A percentile compares a stretch with the other conserved stretches of the same genome.
These are phyloP conservation scores for Panicum virgatum DNA, from an alignment of 202 grass and related monocot genomes.

Conservation along the genomic window DNA sequence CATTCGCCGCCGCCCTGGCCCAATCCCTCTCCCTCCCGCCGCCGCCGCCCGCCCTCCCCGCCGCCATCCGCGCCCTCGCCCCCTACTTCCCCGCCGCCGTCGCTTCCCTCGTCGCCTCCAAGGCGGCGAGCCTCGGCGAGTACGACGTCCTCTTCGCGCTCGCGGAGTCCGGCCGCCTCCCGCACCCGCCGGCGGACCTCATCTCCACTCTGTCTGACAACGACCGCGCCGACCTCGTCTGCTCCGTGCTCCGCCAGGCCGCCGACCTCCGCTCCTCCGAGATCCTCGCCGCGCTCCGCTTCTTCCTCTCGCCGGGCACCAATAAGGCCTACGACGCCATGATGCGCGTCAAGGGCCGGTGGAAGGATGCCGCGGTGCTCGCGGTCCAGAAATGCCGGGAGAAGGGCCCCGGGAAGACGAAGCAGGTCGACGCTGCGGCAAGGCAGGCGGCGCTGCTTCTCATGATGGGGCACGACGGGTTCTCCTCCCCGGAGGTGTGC, in stretches of 20 bases:
- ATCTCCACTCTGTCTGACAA: constrained; percentile 44
- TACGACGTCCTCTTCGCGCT: constrained; percentile 62
- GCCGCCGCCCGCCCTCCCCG: not conserved
- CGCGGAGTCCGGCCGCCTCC: constrained; percentile 44
- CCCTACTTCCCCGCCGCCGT: constrained; percentile 47
- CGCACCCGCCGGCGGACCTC: constrained; percentile 41
- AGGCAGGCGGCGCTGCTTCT: constrained; percentile 62
- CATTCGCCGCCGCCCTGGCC: constrained; percentile 45
- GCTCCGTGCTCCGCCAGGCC: constrained; percentile 60
- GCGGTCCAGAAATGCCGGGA: constrained; percentile 53
- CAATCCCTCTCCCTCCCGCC: constrained; percentile 39
- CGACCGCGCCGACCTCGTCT: constrained; percentile 49
- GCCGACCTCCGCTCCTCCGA: constrained; percentile 61
- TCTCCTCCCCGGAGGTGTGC: constrained; percentile 68
- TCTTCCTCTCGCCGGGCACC: constrained; percentile 61
- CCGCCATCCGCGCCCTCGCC: constrained; percentile 35
- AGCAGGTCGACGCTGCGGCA: constrained; percentile 16
- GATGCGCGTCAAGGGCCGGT: constrained; percentile 52
- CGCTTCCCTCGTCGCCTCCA: constrained; percentile 46
- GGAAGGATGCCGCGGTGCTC: constrained; percentile 60
- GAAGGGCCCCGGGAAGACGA: constrained; percentile 37
- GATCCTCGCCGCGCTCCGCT: constrained; percentile 59
- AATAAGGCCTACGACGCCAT: constrained; percentile 62
- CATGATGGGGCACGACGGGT: constrained; percentile 79
- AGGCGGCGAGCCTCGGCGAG: constrained; percentile 34